Base-by-base conservation (phyloP, 2,329 filamentous ascomycete species). In the Colletotrichum graminicola region DNA sequence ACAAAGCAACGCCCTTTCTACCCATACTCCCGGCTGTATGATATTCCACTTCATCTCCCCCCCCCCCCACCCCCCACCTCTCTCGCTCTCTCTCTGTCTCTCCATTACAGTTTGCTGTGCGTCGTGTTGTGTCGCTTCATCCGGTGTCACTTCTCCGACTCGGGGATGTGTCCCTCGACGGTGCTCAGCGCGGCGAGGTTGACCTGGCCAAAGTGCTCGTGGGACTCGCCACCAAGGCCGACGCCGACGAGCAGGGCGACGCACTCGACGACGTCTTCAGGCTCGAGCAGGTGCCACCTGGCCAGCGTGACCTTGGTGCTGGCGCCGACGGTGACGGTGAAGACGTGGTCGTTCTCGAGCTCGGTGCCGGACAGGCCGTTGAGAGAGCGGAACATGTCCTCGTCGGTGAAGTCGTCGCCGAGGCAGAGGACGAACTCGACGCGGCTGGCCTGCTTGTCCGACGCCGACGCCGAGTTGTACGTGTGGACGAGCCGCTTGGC, bases 351-450 rank as follows among this genome's bases (percentile, higher is more conserved):
- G 79, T 82, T 82, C 74, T 78, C 87, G 80, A 82, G 91, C 78
- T 80, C 87, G 78, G 77, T 87, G 80, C 84, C 86, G 2, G 85
- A 86, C 5, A 88, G 80, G 0, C 83, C 85, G 76, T 90, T 90
- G 55, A 98, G 87, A 18, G 94, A 92, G 67, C 94, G 93, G 89
- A 98, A 98, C 90, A 91, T 91, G 91, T 97, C 95, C 87, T 99
- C 96, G 79, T 99, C 96, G 7, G 96, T 99, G 76, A 96, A 97
- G 78, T 99, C 96, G 80, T 99, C 96, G 52, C 96, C 96, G 73
- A 95, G 84, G 81, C 96, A 99, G 62, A 98, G 86, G 14, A 97
- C 91, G 78, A 98, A 98, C 75, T 95, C 94, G 0, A 95, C 89
- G 64, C 88, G 88, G 62, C 90, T 82, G 6, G 79, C 76, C 34